Base-by-base conservation (phyloP, 73 alveolate species). In the Breviolum minutum region DNA sequence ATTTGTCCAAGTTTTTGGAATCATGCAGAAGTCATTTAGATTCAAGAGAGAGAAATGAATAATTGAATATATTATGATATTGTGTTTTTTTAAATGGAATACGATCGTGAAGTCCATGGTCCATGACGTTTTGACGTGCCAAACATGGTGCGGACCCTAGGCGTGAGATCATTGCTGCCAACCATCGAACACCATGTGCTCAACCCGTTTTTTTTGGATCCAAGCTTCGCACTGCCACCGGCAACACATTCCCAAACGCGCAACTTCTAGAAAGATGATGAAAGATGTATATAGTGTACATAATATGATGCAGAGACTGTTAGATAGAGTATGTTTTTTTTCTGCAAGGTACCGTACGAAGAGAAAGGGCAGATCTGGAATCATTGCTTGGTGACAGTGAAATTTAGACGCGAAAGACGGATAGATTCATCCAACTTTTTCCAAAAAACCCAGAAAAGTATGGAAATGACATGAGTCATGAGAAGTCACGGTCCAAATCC, bases 91-190 rank as follows among this genome's bases (percentile, higher is more conserved):
- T n/a, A n/a, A n/a, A n/a, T n/a, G 54, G 54, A 40, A 40, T 40
- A 40, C 54, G 0, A 2, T 40, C 3, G 54, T 40, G 54, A 40
- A 40, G 54, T 40, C 54, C 54, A 40, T 40, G 54, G 54, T 40
- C 54, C 54, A 40, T 40, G 54, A 40, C 54, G 0, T 40, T 40
- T 40, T 40, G 54, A 40, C 3, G 54, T 40, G 54, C 54, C 54
- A 40, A 40, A 40, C 3, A 3, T 40, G 0, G 54, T 40, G 54
- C 54, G 54, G 54, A 40, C 54, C 70, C 81, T 22, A 92, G 97
- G 97, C 88, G 97, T 6, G 97, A 92, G 77, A 73, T 92, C 89
- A 92, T 92, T 17, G 97, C 97, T 40, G 97, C 97, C 20, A 92
- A 92, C 64, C 97, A 92, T 22, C 97, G 97, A 63, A 92, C 71